phyloP scores from a whole-genome alignment of 441 rosid species.

The Populus hybrid region DNA sequence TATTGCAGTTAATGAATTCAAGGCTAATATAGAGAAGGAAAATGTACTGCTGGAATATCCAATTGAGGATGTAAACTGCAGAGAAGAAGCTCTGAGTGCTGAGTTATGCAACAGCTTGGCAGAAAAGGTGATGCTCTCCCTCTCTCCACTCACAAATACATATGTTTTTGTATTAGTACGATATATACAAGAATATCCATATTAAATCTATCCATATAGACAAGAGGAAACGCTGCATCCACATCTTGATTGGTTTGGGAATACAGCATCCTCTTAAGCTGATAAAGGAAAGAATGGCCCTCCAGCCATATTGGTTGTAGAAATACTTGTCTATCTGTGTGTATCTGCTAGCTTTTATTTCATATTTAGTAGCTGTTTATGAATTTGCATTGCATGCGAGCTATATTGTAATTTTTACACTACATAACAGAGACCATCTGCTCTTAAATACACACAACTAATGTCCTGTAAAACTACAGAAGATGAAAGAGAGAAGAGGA shows the following conservation, averaged over 20 bases:
- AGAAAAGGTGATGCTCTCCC: background rate
- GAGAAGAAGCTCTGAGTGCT: background rate
- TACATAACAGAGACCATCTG: background rate
- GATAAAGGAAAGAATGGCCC: background rate
- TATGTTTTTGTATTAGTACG: background rate
- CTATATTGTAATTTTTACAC: background rate
- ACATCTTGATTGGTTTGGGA: background rate
- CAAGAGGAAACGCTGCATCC: background rate
- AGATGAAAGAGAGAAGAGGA: background rate
- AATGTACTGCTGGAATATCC: background rate
- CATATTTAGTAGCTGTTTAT: background rate
- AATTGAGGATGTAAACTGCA: background rate
- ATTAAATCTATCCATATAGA: background rate
- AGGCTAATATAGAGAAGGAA: slow-evolving; percentile 83
- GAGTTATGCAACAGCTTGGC: background rate
- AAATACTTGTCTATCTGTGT: background rate
- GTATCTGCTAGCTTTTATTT: background rate
- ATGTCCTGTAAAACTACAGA: background rate
- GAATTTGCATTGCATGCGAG: background rate
- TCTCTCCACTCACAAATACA: background rate
- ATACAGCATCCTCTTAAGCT: background rate
- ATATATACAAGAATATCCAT: background rate
- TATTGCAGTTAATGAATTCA: slow-evolving; percentile 81
- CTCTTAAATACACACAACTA: background rate
- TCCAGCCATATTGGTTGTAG: background rate